Base-by-base conservation (phyloP, 352 stramenopile genomes). In the Pythium catenulatum region DNA sequence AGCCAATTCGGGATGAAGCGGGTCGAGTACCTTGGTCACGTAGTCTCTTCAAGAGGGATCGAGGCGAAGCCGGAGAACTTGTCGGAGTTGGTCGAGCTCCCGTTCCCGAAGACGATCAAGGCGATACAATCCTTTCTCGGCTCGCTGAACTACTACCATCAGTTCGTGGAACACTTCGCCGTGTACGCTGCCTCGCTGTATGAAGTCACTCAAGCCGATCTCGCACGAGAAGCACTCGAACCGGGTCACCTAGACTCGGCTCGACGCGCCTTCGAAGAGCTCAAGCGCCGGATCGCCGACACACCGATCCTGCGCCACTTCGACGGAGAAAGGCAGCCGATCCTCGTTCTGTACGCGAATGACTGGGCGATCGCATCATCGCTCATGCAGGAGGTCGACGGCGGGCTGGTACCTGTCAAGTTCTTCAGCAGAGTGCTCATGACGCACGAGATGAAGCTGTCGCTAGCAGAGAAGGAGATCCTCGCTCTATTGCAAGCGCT, bases 41-140 rank as follows among this genome's bases (percentile, higher is more conserved):
- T n/a, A n/a, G n/a, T n/a, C n/a, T n/a, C n/a, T n/a, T n/a, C n/a
- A n/a, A n/a, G n/a, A n/a, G 81, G 72, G 17, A 52, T 87, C 39
- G 50, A 37, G 13, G 61, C 69, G 1, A 87, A 87, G 73, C 72
- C 74, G 17, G 83, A 87, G 82, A 81, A 85, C 27, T n/a, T 85
- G 0, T 37, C 56, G 1, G 83, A 77, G 27, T 34, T 89, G 23
- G 39, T 66, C 0, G 5, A 74, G 11, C 25, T 85, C 2, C 6
- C 19, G 11, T 83, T 89, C 41, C 83, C 83, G 14, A 7, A 9
- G 1, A 79, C 83, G 3, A 43, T 85, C 1, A 82, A 80, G 23
- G 83, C 45, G 21, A 81, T 89, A 3, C 83, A 89, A 27, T 82
- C 50, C 9, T 86, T 89, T 41, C 61, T 89, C 4, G 83, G 77